Evolutionary conservation across 2,329 filamentous ascomycete genomes (phyloP).

Genomic region (Aspergillus uvarum): DNA sequence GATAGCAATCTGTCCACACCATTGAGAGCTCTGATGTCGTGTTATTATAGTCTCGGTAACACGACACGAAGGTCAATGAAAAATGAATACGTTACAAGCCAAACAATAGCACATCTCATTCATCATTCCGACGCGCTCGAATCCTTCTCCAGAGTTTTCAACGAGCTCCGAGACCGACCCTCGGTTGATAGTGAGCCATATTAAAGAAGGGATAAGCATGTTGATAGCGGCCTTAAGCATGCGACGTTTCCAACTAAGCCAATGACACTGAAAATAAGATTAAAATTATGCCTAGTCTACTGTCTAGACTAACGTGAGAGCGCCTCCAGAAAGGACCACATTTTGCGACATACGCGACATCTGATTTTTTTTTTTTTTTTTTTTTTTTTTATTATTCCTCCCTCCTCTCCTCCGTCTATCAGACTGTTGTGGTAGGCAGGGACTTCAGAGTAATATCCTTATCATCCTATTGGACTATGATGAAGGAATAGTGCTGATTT

Average conservation of each 20-base stretch:
- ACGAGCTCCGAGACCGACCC: too few species aligned
- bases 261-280: background rate
- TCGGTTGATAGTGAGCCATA: too few species aligned
- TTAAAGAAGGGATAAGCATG: too few species aligned
- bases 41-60: background rate
- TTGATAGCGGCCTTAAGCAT: background rate
- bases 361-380: background rate
- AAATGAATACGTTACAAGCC: background rate
- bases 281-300: background rate
- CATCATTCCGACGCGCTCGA: too few species aligned
- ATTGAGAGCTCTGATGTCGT: background rate
- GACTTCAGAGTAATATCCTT: background rate
- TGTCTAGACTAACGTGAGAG: background rate
- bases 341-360: too few species aligned
- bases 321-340: too few species aligned
- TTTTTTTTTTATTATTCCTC: too few species aligned
- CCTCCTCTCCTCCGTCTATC: too few species aligned
- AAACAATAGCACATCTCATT: too few species aligned
- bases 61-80: background rate
- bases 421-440: background rate
- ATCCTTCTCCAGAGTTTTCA: background rate
- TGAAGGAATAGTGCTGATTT: background rate
- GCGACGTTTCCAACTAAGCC: background rate
- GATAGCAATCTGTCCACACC: background rate
- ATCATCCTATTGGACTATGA: background rate